Base-by-base conservation (phyloP, 2,329 filamentous ascomycete genomes). In the Fusarium floridanum region DNA sequence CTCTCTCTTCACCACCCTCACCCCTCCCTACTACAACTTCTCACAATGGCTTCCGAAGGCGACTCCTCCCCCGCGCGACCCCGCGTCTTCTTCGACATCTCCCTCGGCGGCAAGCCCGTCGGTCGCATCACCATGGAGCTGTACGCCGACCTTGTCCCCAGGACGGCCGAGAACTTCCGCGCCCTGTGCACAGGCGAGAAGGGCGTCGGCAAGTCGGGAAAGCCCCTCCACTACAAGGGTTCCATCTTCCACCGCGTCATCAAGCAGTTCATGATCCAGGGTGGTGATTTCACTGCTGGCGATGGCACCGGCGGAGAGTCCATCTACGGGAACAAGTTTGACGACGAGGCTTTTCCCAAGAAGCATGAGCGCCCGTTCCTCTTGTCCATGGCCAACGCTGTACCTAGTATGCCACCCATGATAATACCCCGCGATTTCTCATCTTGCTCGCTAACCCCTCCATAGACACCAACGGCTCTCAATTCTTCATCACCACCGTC, bases 401-500 rank as follows among this genome's bases (percentile, higher is more conserved):
- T 97, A 56, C 94, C 95, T 55, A 94, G 93, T 93, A 89, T 78
- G 90, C 59, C 27, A 34, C 32, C 32, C 32, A 37, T 37, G 36
- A 17, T 45, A 22, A 12, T 48, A 24, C 43, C 43, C 43, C 20
- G 20, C 22, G 43, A 48, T 61, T 24, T 37, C 20, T 53, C 16
- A 41, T 68, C 66, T 24, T 27, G 27, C 27, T 29, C 27, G 27
- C 22, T 50, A 17, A 29, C 22, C 24, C 76, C 55, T 32, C 60
- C 45, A 57, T 76, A 94, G 92, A 93, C 79, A 98, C 97, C 83
- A 99, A 99, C 83, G 97, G 97, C 80, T 97, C 94, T 61, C 97
- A 99, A 81, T 99, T 99, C 90, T 99, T 99, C 89, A 88, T 98
- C 79, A 99, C 97, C 59, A 98, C 97, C 17, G 94, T 98, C 34